Base-by-base conservation (phyloP, 441 rosid genomes). In the Arabidopsis lyrata region DNA sequence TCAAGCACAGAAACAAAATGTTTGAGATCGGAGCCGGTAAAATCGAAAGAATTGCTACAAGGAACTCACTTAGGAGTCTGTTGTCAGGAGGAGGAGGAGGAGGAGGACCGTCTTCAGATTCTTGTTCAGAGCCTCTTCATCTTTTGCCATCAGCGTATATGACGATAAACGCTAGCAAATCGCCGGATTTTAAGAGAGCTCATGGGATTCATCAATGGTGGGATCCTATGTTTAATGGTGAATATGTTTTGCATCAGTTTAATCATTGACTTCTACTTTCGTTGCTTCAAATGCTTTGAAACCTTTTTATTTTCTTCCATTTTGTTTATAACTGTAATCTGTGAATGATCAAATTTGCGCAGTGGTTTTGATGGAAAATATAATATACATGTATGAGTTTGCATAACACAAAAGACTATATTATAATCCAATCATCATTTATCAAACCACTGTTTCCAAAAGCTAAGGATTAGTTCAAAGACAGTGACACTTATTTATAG, bases 161-260 rank as follows among this genome's bases (percentile, higher is more conserved):
- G 57, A 83, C 79, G 2, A 54, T 65, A 31, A 81, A 84, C 66
- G 18, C 36, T 27, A 56, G 55, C 22, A 49, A 66, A 2, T 69
- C 72, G 2, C 75, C 80, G 1, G 69, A 78, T 72, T 78, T 80
- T 14, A 81, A 74, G 57, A 72, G 78, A 64, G 80, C 83, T 47
- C 88, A 83, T 63, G 82, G 83, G 44, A 74, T 82, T 73, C 84
- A 84, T 68, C 86, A 80, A 29, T 83, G 86, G 86, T 86, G 84
- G 85, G 77, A 75, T 76, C 81, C 82, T 8, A 20, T 24, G 48
- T 73, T 74, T 56, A 8, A 45, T 44, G 80, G 78, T 57, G 77
- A 29, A 38, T 80, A 75, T 52, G 69, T 60, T 65, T 22, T 81
- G 59, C 82, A 84, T 24, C 32, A 72, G 48, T 72, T 68, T 62